phyloP scores from a whole-genome alignment of 2,329 filamentous ascomycete genomes.

The Pseudocercospora macadamiae region DNA sequence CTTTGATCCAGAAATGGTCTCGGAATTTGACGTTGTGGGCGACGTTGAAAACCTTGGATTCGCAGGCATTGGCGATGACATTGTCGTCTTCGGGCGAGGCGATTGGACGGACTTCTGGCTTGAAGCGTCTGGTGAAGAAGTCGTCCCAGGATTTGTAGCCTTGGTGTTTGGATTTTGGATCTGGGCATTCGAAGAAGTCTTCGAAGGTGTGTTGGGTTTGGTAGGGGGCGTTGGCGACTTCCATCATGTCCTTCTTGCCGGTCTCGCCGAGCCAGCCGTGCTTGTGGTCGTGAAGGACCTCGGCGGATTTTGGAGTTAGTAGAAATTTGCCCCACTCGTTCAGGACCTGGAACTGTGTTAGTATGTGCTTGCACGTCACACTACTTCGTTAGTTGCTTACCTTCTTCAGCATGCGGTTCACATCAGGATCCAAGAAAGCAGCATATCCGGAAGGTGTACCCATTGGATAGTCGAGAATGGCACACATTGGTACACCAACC shows the following conservation, averaged over 20 bases:
- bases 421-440: constrained; percentile 56
- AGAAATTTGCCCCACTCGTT: constrained; percentile 51
- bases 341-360: constrained; percentile 34
- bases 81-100: constrained; percentile 57
- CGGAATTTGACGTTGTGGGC: constrained; percentile 55
- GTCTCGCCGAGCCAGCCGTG: constrained; percentile 47
- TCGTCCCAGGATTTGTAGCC: constrained; percentile 71
- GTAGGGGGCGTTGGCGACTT: constrained; percentile 35
- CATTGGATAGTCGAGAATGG: constrained; percentile 64
- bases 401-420: constrained; percentile 57
- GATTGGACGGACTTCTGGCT: constrained; percentile 61
- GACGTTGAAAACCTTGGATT: constrained; percentile 62
- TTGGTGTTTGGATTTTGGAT: constrained; percentile 56
- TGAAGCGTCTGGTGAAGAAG: constrained; percentile 67
- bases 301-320: constrained; percentile 38
- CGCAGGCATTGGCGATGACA: constrained; percentile 66
- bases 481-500: constrained; percentile 61
- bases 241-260: constrained; percentile 43
- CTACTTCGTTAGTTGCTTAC: constrained; percentile 32
- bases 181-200: constrained; percentile 61
- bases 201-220: constrained; percentile 41
- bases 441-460: constrained; percentile 57
- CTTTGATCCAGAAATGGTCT: constrained; percentile 70
- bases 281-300: constrained; percentile 41
- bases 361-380: too few species aligned